These are phyloP conservation scores for Penicillium fimorum DNA, from an alignment of 495 filamentous ascomycete genomes.

Conservation along the genomic window DNA sequence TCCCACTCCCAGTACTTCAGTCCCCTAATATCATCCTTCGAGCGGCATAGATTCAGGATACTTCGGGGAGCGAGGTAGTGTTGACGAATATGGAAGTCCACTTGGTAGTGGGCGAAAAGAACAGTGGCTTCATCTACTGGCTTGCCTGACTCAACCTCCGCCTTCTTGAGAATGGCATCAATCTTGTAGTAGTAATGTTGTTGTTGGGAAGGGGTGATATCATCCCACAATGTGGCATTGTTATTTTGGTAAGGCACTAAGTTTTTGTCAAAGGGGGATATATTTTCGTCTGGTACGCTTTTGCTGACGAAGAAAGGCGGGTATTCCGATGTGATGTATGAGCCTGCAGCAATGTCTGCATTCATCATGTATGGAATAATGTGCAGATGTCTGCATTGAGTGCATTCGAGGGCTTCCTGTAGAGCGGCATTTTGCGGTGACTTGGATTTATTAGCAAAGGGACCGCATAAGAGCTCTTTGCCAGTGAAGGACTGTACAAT, in stretches of 20 bases:
- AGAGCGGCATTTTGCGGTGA: conserved; percentile 18
- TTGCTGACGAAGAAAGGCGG: conserved; percentile 28
- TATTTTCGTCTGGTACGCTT: conserved; percentile 16
- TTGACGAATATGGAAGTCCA: conserved; percentile 38
- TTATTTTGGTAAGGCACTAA: background rate
- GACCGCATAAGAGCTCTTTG: too few species aligned
- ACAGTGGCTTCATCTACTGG: conserved; percentile 8
- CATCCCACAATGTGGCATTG: conserved; percentile 19
- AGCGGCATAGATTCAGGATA: conserved; percentile 29
- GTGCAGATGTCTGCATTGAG: conserved; percentile 21
- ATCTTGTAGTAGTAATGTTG: conserved; percentile 22
- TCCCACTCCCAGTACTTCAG: conserved; percentile 29
- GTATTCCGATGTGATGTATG: conserved; percentile 22
- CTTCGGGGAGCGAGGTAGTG: conserved; percentile 30
- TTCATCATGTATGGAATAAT: conserved; percentile 24
- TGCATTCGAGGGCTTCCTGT: conserved; percentile 35
- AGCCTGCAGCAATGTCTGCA: conserved; percentile 21
- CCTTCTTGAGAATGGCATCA: conserved; percentile 10
- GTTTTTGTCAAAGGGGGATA: conserved; percentile 16
- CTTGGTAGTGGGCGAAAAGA: conserved; percentile 32
- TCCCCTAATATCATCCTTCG: conserved; percentile 28
- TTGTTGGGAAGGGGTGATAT: conserved; percentile 21
- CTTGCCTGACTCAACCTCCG: background rate
- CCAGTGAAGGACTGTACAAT: background rate
- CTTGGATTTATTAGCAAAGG: background rate